Base-by-base conservation (phyloP, 148 eudicot genomes). In the Limonium bicolor region DNA sequence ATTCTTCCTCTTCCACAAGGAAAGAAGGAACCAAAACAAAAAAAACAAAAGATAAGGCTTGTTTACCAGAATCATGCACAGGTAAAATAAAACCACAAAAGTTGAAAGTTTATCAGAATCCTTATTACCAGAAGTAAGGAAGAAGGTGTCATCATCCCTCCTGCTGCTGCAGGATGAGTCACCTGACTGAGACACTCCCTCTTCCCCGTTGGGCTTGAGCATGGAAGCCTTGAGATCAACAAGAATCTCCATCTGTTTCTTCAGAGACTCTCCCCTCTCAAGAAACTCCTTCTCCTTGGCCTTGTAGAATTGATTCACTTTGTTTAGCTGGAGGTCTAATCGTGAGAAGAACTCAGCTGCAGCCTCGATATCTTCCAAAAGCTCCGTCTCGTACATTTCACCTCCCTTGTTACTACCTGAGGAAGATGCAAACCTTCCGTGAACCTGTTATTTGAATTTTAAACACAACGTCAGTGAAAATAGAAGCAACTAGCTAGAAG, bases 251-350 rank as follows among this genome's bases (percentile, higher is more conserved):
- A 81, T 73, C 59, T 92, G 99, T 37, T 78, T 70, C 69, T 62
- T 64, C 58, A 78, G 59, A 9, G 64, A 62, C 10, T 78, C 82
- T 11, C 95, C 88, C 41, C 95, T 76, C 51, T 85, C 95, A 3
- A 81, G 55, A 38, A 85, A 81, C 67, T 81, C 99, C 11, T 60
- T 69, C 70, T 92, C 99, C 61, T 85, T 92, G 20, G 42, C 57
- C 53, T 45, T 63, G 38, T 66, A 92, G 47, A 92, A 92, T 27
- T 75, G 77, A 39, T 92, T 92, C 76, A 85, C 99, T 52, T 92
- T 92, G 67, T 92, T 81, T 35, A 92, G 95, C 23, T 92, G 95
- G 11, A 38, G 73, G 60, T 92, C 99, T 55, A 85, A 64, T 37
- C 72, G 63, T 0, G 85, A 45, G 31, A 92, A 92, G 14, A 92